These are phyloP conservation scores for Coniochaeta prunicola DNA, from an alignment of 2,329 filamentous ascomycete genomes.

Conservation along the genomic window DNA sequence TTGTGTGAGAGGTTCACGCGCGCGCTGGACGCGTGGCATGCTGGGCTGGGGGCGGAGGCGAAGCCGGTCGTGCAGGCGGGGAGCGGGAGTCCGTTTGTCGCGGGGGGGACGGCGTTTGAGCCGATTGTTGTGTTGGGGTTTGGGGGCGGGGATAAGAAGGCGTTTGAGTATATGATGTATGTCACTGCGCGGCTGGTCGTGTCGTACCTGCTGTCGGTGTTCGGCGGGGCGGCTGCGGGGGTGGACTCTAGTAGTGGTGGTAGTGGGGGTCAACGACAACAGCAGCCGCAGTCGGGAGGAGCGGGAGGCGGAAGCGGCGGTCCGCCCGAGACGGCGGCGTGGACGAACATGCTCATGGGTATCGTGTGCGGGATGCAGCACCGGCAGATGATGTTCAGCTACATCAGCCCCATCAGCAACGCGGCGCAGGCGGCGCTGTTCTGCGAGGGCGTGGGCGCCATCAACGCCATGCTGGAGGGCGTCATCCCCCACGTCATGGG, in stretches of 20 bases:
- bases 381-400: background rate
- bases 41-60: background rate
- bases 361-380: conserved; percentile 1
- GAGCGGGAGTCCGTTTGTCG: background rate
- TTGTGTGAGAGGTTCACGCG: background rate
- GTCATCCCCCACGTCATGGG: background rate
- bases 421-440: background rate
- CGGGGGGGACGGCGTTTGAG: background rate
- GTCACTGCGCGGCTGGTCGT: background rate
- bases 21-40: background rate
- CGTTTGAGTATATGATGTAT: conserved; percentile 1
- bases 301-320: background rate
- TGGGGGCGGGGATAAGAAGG: background rate
- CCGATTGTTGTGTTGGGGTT: background rate
- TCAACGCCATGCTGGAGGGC: background rate
- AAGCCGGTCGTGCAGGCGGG: background rate
- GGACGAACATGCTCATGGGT: background rate
- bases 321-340: background rate
- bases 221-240: background rate
- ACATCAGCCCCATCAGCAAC: background rate
- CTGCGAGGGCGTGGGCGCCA: background rate
- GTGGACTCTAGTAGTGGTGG: background rate
- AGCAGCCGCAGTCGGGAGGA: too few species aligned
- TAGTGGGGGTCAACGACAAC: too few species aligned
- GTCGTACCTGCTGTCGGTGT: background rate